phyloP scores from a whole-genome alignment of 177 flowering plant genomes.

The Tripterygium wilfordii region DNA sequence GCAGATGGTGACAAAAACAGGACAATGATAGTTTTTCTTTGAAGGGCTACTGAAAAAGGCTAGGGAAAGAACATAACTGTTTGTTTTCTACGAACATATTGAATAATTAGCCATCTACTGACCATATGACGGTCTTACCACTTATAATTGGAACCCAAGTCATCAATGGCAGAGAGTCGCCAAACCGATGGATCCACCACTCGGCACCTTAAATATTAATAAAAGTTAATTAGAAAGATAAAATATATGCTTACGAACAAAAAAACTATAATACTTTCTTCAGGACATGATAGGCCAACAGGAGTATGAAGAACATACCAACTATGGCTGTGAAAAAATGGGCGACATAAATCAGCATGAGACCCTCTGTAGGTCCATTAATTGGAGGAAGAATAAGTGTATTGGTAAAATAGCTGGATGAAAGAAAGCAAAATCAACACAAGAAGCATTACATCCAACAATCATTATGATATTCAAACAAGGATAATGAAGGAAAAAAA shows the following conservation, averaged over 20 bases:
- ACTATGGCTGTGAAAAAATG: slow-evolving; percentile 82
- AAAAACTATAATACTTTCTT: background rate
- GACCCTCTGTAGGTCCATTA: slow-evolving; percentile 99
- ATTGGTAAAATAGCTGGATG: slow-evolving; percentile 88
- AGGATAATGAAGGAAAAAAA: too few relatives aligned
- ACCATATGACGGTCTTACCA: too few relatives aligned
- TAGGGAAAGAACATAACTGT: too few relatives aligned
- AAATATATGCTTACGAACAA: background rate
- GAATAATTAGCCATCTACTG: too few relatives aligned
- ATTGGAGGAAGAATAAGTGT: slow-evolving; percentile 87
- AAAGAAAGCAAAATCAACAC: slow-evolving; percentile 1
- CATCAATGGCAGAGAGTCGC: slow-evolving; percentile 67
- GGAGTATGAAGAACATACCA: slow-evolving; percentile 50
- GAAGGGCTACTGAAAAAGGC: too few relatives aligned
- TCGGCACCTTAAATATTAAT: slow-evolving; percentile 65
- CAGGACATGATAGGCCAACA: background rate
- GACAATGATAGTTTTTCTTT: too few relatives aligned
- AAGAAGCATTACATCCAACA: too few relatives aligned
- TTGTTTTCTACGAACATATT: too few relatives aligned
- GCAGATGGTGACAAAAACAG: too few relatives aligned
- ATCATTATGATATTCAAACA: background rate
- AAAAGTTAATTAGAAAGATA: background rate
- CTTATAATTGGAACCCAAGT: slow-evolving; percentile 73
- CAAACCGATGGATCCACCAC: slow-evolving; percentile 87
- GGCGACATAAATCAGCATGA: slow-evolving; percentile 70